Evolutionary conservation across 2,329 filamentous ascomycete species (phyloP), one percentile per base, ranked within the genome.

Genomic region (Beauveria brongniartii): DNA sequence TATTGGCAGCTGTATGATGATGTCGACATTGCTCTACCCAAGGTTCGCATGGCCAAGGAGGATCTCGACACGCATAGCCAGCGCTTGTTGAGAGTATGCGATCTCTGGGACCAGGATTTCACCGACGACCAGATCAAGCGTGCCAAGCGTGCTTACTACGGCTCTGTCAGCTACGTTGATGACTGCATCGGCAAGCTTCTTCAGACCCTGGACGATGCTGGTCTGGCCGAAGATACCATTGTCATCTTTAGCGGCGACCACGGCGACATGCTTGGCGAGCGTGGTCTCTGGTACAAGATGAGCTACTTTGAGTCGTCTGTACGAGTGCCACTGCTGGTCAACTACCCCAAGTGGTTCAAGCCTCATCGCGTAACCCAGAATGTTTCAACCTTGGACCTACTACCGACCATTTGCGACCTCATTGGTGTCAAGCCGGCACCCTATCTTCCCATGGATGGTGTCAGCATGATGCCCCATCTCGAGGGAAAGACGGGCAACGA

Each of bases 241-340:
- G 80, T 97, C 68, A 86, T 97, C 66, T 97, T 97, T 76, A 92
- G 89, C 62, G 92, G 92, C 50, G 92, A 97, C 72, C 92, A 97
- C 70, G 92, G 92, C 61, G 92, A 97, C 74, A 97, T 97, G 92
- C 83, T 97, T 8, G 92, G 92, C 62, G 92, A 97, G 78, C 87
- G 91, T 58, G 89, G 90, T 6, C 78, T 97, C 52, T 97, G 92
- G 92, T 92, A 96, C 80, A 97, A 97, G 82, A 97, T 97, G 92
- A 91, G 86, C 70, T 97, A 94, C 82, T 96, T 92, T 69, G 92
- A 97, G 80, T 88, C 88, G 46, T 96, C 91, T 14, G 91, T 91
- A 51, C 88, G 92, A 30, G 92, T 97, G 24, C 92, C 92, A 1
- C 86, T 97, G 71, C 80, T 97, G 65, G 82, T 96, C 71, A 88